Evolutionary conservation across 257 asterid species (phyloP).

Genomic region (Solanum sejunctum): DNA sequence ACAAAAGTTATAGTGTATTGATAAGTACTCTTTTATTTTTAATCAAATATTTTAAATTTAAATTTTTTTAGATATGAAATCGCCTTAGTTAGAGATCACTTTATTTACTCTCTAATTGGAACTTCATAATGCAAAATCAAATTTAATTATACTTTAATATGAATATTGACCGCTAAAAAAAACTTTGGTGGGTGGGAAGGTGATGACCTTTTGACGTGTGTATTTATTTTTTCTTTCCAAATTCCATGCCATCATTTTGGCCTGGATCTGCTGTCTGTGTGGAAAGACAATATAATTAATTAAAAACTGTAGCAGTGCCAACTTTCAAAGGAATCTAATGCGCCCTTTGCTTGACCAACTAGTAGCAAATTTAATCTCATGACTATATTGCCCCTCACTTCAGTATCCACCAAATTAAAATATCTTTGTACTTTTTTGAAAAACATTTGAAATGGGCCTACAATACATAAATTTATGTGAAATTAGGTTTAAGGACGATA

Average conservation of each 20-base stretch:
- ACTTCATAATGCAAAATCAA: accelerated
- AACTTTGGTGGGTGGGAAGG: neutral
- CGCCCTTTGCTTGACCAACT: neutral
- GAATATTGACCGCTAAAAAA: accelerated
- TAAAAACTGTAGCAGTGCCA: neutral
- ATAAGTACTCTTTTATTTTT: too few species aligned
- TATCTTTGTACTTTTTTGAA: neutral
- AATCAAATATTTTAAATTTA: too few species aligned
- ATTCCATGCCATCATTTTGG: neutral
- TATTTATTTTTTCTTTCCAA: neutral
- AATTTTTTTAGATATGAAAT: too few species aligned
- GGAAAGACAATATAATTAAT: neutral
- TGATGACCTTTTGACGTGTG: neutral
- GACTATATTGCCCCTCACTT: neutral
- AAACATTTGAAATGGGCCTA: neutral
- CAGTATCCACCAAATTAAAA: neutral
- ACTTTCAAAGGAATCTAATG: neutral
- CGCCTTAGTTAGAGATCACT: too few species aligned
- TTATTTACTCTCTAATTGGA: too few species aligned
- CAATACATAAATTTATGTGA: neutral
- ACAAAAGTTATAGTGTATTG: too few species aligned
- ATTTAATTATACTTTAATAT: too few species aligned
- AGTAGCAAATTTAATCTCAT: neutral
- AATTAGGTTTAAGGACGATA: neutral
- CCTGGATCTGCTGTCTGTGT: neutral